Base-by-base conservation (phyloP, 2,329 filamentous ascomycete species). In the Colletotrichum phormii region DNA sequence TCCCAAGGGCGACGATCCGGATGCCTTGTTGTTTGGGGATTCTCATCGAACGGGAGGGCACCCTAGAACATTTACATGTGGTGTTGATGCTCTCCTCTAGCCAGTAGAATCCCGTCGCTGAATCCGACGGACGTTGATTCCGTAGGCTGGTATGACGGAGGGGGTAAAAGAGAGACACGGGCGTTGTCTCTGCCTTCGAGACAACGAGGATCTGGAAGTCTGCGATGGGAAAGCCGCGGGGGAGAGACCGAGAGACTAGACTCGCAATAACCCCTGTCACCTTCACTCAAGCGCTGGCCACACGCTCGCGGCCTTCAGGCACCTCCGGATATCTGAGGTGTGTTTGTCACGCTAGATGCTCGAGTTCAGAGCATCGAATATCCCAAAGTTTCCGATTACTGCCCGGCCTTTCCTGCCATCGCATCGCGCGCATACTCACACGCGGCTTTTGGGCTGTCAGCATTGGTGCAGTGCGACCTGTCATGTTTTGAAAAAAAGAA, bases 41-140 rank as follows among this genome's bases (percentile, higher is more conserved):
- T 13, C 5, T 33, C n/a, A 59, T 65, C 37, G 64, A 42, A 15
- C 24, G 11, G 11, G 51, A 26, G 26, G 24, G 22, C 12, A 22
- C 18, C 26, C 24, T 49, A 2, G n/a, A 35, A 59, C 26, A 59
- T 64, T 72, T 59, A 67, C 69, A 72, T 72, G 69, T 49, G 26
- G 31, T 61, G 37, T 3, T 12, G 26, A 26, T 26, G 7, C 22
- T n/a, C 59, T 5, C 26, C 24, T 49, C 42, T 49, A 49, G 42
- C 42, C 42, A 49, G 7, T n/a, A 49, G 18, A 49, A 49, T 49
- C 42, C 8, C 42, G 42, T 49, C 15, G 42, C 42, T 49, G 42
- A 15, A 49, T 49, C 42, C 18, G 42, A 49, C 18, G 42, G 42
- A 3, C 42, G 42, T 49, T 49, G 42, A 49, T 62, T 42, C 3